Conservation (phyloP, 2,329 filamentous ascomycete genomes). For the Penicillium sp. region DNA sequence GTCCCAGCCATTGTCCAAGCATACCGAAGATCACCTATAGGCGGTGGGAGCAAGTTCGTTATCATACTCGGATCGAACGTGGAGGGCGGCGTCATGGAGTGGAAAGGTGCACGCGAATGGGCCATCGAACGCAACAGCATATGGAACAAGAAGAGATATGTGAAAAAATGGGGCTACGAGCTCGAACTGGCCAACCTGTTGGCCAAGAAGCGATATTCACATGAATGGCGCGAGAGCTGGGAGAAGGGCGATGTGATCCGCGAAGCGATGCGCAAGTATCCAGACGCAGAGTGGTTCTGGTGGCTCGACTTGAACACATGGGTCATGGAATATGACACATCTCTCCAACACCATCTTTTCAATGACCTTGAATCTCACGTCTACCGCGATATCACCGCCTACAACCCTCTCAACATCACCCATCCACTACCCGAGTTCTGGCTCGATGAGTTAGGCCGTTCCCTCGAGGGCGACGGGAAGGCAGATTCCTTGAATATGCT, state of each 20-base stretch:
- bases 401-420: slow-evolving; percentile 87
- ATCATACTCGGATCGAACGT: slow-evolving; percentile 89
- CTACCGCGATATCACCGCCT: slow-evolving; percentile 92
- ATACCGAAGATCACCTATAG: slow-evolving; percentile 66
- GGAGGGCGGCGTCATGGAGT: slow-evolving; percentile 96
- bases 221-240: slow-evolving; percentile 99
- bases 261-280: slow-evolving; percentile 82
- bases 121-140: slow-evolving; percentile 94
- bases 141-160: slow-evolving; percentile 87
- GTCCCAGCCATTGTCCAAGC: slow-evolving; percentile 44
- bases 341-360: slow-evolving; percentile 84
- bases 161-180: slow-evolving; percentile 81
- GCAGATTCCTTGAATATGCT: slow-evolving; percentile 74
- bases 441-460: slow-evolving; percentile 66
- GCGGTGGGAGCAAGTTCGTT: slow-evolving; percentile 82
- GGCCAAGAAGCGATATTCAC: slow-evolving; percentile 94
- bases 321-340: slow-evolving; percentile 91
- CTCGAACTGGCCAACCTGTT: slow-evolving; percentile 97
- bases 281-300: slow-evolving; percentile 98
- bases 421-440: slow-evolving; percentile 69
- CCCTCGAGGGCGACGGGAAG: slow-evolving; percentile 66
- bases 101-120: slow-evolving; percentile 96
- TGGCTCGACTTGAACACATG: slow-evolving; percentile 97
- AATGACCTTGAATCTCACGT: slow-evolving; percentile 62
- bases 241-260: slow-evolving; percentile 95